Conservation (phyloP, 768 basidiomycete genomes). For the Collybiopsis luxurians region DNA sequence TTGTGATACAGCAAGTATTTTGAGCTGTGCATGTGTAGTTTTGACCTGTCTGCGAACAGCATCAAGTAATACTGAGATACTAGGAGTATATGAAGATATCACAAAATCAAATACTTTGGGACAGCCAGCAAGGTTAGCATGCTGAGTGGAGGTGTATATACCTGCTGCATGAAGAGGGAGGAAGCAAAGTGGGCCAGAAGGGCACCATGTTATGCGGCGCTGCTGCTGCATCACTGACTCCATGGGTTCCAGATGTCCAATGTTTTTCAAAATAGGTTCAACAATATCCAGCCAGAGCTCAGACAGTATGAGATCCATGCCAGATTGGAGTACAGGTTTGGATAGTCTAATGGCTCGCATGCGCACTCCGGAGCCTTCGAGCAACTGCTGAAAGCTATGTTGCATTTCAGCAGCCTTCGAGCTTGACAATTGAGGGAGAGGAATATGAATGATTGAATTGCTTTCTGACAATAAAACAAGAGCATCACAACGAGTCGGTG, state of each 20-base stretch:
- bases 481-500: not conserved
- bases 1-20: conserved; percentile 12
- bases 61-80: conserved; percentile 7
- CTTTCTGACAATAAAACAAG: not conserved
- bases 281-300: conserved; percentile 6
- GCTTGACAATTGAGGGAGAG: not conserved
- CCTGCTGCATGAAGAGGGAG: conserved; percentile 36
- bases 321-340: not conserved
- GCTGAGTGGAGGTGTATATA: conserved; percentile 12
- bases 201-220: conserved; percentile 24
- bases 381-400: not conserved
- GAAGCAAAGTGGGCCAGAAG: conserved; percentile 25
- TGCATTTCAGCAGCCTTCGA: not conserved
- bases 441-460: not conserved
- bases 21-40: too few species aligned
- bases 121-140: not conserved
- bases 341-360: not conserved
- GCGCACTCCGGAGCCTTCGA: not conserved
- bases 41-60: too few species aligned
- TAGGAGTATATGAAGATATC: conserved; percentile 21
- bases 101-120: conserved; percentile 10
- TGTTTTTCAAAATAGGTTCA: conserved; percentile 6
- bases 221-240: not conserved
- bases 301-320: too few species aligned
- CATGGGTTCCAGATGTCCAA: not conserved